Evolutionary conservation across 768 basidiomycete species (phyloP), one percentile per base, ranked within the genome.

Genomic region (Mycena maculata): DNA sequence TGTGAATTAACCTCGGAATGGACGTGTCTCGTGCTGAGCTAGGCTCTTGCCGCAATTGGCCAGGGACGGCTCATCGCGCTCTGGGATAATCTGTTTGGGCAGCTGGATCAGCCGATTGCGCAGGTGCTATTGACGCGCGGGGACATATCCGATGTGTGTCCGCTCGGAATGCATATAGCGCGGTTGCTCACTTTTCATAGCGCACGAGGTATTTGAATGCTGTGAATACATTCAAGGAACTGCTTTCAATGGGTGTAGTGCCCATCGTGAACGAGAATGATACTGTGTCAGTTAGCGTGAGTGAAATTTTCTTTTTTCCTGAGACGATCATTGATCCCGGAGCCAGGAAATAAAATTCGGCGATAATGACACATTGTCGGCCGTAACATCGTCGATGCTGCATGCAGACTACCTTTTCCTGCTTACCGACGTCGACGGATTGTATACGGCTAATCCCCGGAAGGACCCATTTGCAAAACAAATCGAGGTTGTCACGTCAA

Each of bases 231-330:
- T 87, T 99, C 77, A 91, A 91, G 38, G 95, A 98, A 73, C 84
- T 99, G 13, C 80, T 99, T 28, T 88, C 88, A 4, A 93, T 98
- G 91, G 97, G 96, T 18, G 94, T 99, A 0, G 90, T 99, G 1
- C 98, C 98, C 3, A 98, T 99, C 69, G 96, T 99, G 60, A 99
- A 99, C 78, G 98, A 99, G 79, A 99, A 99, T 73, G 98, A 99
- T 76, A 99, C 98, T 0, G 90, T 99, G 38, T 97, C 96, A 25
- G 98, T 99, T 64, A 95, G 95, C 81, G 95, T 97, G 76, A 77
- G 93, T 88, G 36, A 30, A 20, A 36, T 12, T 38, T 31, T 25
- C 10, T 13, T 20, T 11, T 31, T 23, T 57, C 31, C 16, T 13
- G 45, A 8, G 11, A 18, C 31, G n/a, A 30, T 20, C 28, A 23